These are phyloP conservation scores for Ammopiptanthus mongolicus DNA, from an alignment of 306 rosid genomes.

Conservation along the genomic window DNA sequence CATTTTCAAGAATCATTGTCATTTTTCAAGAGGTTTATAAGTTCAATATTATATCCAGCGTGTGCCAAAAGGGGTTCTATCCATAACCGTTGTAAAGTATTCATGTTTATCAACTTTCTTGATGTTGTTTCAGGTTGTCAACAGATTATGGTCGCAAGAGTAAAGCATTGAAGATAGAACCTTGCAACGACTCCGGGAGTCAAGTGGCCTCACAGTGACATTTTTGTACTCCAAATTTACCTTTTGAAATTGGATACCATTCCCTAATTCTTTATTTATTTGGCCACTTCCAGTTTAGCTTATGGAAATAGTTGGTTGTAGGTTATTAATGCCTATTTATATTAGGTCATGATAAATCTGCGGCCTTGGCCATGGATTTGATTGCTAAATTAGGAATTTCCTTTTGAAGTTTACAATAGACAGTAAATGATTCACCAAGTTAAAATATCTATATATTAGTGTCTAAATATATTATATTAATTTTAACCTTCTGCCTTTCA, in stretches of 20 bases:
- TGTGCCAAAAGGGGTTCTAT: neutral
- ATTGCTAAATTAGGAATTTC: neutral
- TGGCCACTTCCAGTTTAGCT: neutral
- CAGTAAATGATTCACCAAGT: neutral
- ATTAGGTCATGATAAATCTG: neutral
- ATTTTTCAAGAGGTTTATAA: neutral
- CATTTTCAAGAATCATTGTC: neutral
- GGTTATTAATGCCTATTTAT: neutral
- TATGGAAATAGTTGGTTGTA: neutral
- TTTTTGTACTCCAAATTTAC: neutral
- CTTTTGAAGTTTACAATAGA: neutral
- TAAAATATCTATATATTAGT: too few species aligned
- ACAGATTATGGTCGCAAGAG: conserved; percentile 35
- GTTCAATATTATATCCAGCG: neutral
- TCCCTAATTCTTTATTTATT: neutral
- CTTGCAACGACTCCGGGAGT: conserved; percentile 47
- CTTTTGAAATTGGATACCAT: neutral
- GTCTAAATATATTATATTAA: too few species aligned
- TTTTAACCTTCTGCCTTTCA: too few species aligned
- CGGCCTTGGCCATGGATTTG: neutral
- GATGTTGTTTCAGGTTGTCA: conserved; percentile 39
- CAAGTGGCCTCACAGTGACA: conserved; percentile 53
- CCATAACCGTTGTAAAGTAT: neutral
- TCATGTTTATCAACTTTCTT: neutral
- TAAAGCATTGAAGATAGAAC: conserved; percentile 32